Base-by-base conservation (phyloP, 1,139 yeast genomes). In the Suhomyces anneliseae region DNA sequence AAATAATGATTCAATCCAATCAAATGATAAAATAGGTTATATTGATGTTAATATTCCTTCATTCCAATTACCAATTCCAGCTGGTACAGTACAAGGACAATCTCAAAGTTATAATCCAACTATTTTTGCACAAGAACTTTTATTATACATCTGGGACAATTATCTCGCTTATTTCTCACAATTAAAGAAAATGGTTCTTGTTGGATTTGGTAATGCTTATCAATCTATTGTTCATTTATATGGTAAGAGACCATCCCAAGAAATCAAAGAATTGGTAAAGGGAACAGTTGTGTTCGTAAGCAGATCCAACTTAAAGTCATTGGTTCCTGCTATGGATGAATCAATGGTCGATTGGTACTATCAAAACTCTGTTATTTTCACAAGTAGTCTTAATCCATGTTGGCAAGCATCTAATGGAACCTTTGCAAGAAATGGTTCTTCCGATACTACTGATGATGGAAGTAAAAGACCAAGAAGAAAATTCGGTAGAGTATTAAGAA, bases 191-290 rank as follows among this genome's bases (percentile, higher is more conserved):
- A 65, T 95, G 42, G 85, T 90, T 0, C 83, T 93, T 61, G 78
- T 92, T 35, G 98, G 98, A 2, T 81, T 87, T 52, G 99, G 99
- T 36, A 96, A 90, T 52, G 83, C 97, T 0, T 88, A 89, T 60
- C 85, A 89, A 44, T 89, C 97, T 1, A 79, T 92, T 38, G 95
- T 92, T 2, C 95, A 92, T 65, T 70, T 93, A 32, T 81, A 87
- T 45, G 97, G 97, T 6, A 96, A 92, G 62, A 76, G 98, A 44
- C 72, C 78, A 6, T 66, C 76, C 3, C 70, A 64, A 43, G 84
- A 82, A 43, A 80, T 85, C 34, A 76, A 80, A 49, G 78, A 74
- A n/a, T 54, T 78, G 41, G 90, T 87, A 6, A 83, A 82, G 57
- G 90, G 95, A 9, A 80, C 90, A 1, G 79, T 90, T 34, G 83